Evolutionary conservation across 2,329 filamentous ascomycete genomes (phyloP).

Genomic region (Exophiala alcalophila): DNA sequence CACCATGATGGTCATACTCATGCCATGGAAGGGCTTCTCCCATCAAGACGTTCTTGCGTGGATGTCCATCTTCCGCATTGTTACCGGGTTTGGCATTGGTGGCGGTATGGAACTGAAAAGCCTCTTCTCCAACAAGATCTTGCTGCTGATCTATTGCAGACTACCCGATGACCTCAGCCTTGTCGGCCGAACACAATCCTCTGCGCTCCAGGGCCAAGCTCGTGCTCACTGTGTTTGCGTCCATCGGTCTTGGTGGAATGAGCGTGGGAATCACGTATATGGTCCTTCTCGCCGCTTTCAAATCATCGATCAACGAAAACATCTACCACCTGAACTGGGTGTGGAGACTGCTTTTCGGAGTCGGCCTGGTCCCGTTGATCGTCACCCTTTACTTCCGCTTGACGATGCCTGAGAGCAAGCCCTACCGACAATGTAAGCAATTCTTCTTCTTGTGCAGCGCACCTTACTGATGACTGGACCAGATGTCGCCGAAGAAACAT

Average conservation of each 20-base stretch:
- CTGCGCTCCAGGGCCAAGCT: constrained; percentile 13
- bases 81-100: constrained; percentile 32
- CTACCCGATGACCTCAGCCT: constrained; percentile 20
- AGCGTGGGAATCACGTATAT: constrained; percentile 11
- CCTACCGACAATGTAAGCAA: constrained; percentile 15
- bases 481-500: constrained; percentile 21
- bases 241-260: constrained; percentile 14
- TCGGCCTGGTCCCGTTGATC: constrained; percentile 30
- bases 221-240: constrained; percentile 12
- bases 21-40: constrained; percentile 28
- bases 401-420: constrained; percentile 28
- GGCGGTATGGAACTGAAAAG: constrained; percentile 24
- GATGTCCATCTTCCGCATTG: constrained; percentile 29
- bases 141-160: constrained; percentile 7
- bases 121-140: not conserved
- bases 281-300: constrained; percentile 16
- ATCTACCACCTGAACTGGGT: constrained; percentile 25
- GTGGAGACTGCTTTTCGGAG: constrained; percentile 31
- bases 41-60: constrained; percentile 22
- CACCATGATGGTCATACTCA: constrained; percentile 29
- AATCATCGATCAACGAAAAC: constrained; percentile 16
- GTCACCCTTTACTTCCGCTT: constrained; percentile 32
- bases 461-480: not conserved
- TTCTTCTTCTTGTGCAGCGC: not conserved
- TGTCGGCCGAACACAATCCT: constrained; percentile 20